These are phyloP conservation scores for Melaleuca quinquenervia DNA, from an alignment of 345 rosid genomes.

Conservation along the genomic window DNA sequence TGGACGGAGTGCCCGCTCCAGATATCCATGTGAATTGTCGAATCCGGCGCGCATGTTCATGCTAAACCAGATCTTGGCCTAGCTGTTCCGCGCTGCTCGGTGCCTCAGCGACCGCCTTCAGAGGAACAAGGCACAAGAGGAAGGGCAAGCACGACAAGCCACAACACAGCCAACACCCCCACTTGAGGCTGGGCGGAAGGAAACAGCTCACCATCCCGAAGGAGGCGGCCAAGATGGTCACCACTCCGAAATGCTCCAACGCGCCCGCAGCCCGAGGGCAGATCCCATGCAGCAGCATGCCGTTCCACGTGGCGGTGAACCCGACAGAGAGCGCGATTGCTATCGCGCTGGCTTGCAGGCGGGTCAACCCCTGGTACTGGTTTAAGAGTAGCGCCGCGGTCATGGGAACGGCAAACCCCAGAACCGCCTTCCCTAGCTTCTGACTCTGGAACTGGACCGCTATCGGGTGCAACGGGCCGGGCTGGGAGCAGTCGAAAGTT, in stretches of 20 bases:
- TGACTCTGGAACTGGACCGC: not conserved
- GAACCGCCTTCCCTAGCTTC: not conserved
- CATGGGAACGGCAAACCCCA: not conserved
- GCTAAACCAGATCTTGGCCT: not conserved
- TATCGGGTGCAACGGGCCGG: not conserved
- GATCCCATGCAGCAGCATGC: not conserved
- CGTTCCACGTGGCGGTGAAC: not conserved
- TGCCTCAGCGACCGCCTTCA: not conserved
- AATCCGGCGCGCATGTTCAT: not conserved
- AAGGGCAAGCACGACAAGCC: not conserved
- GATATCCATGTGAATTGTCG: not conserved
- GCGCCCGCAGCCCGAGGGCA: not conserved
- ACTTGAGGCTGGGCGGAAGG: not conserved
- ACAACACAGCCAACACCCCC: not conserved
- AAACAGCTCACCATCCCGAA: not conserved
- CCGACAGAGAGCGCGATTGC: not conserved
- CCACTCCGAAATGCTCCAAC: not conserved
- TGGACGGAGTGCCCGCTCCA: no score
- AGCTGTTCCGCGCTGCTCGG: not conserved
- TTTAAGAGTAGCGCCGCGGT: not conserved
- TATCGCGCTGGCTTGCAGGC: not conserved
- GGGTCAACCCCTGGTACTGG: not conserved
- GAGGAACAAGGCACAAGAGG: not conserved
- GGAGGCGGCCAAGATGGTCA: not conserved
- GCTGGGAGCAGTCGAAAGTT: not conserved